Conservation (phyloP, 495 filamentous ascomycete species). For the Hyaloscypha finlandica region DNA sequence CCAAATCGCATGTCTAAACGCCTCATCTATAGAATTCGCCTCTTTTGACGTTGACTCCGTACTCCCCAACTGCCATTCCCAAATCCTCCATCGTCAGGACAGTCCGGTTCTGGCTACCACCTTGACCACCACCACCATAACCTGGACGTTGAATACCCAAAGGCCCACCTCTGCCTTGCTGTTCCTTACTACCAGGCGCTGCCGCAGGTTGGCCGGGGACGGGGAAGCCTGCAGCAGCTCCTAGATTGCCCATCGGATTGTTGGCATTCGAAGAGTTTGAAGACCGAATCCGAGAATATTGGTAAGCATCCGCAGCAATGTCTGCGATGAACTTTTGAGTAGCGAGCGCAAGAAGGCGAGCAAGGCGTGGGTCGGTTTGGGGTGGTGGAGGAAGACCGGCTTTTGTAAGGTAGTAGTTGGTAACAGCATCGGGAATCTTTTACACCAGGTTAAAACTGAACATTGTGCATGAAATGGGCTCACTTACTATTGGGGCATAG, state of each 20-base stretch:
- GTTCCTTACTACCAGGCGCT: slow-evolving; percentile 57
- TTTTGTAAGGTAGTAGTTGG: slow-evolving; percentile 94
- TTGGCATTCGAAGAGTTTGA: slow-evolving; percentile 79
- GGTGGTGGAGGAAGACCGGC: slow-evolving; percentile 89
- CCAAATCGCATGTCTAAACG: neutral
- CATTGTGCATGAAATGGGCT: neutral
- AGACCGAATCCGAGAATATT: slow-evolving; percentile 91
- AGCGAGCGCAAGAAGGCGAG: slow-evolving; percentile 90
- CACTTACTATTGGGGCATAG: slow-evolving; percentile 89
- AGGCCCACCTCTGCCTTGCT: slow-evolving; percentile 57
- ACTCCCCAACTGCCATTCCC: slow-evolving; percentile 95
- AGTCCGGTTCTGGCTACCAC: slow-evolving; percentile 86
- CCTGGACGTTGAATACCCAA: slow-evolving; percentile 88
- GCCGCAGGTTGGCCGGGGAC: slow-evolving; percentile 59
- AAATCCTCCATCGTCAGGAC: slow-evolving; percentile 99
- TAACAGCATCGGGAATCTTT: slow-evolving; percentile 97
- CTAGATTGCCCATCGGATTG: slow-evolving; percentile 85
- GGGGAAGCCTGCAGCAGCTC: slow-evolving; percentile 72
- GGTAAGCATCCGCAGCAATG: slow-evolving; percentile 95
- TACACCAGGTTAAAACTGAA: slow-evolving; percentile 8
- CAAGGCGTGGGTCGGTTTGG: slow-evolving; percentile 81
- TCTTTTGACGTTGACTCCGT: slow-evolving; percentile 94
- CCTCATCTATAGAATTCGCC: slow-evolving; percentile 80
- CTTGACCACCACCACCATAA: slow-evolving; percentile 89
- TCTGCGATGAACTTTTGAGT: slow-evolving; percentile 98